Evolutionary conservation across 2,329 filamentous ascomycete genomes (phyloP).

Genomic region (Pezizomycotina sp.): DNA sequence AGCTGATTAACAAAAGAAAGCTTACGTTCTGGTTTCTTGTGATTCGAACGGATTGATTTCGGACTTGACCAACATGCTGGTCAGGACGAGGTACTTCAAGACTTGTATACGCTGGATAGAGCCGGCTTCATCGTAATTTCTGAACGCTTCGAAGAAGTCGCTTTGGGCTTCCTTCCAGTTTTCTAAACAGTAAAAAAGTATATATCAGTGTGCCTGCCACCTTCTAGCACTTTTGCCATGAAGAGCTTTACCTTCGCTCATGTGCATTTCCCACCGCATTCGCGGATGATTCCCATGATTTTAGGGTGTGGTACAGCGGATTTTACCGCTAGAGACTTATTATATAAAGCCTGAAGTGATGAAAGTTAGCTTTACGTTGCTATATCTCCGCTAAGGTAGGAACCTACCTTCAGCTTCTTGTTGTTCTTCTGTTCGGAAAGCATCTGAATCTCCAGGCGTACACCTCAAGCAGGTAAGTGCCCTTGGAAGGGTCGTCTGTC

Average conservation of each 20-base stretch:
- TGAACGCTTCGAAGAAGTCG: slow-evolving; percentile 97
- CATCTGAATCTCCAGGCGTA: slow-evolving; percentile 99
- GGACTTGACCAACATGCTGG: slow-evolving; percentile 96
- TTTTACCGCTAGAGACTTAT: slow-evolving; percentile 75
- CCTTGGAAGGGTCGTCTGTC: slow-evolving; percentile 79
- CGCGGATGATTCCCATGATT: slow-evolving; percentile 97
- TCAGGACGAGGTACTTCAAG: slow-evolving; percentile 86
- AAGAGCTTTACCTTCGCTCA: slow-evolving; percentile 52
- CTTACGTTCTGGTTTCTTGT: slow-evolving; percentile 76
- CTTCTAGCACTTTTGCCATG: neutral
- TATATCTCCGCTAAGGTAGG: slow-evolving; percentile 15
- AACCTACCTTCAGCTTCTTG: slow-evolving; percentile 66
- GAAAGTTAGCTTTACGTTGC: slow-evolving; percentile 11
- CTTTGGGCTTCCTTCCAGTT: slow-evolving; percentile 96
- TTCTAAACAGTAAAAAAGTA: slow-evolving; percentile 40
- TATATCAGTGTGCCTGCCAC: neutral
- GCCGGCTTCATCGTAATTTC: slow-evolving; percentile 95
- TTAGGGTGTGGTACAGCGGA: slow-evolving; percentile 97
- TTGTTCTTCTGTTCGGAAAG: slow-evolving; percentile 93
- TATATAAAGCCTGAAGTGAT: slow-evolving; percentile 50
- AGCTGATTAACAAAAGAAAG: too few species aligned
- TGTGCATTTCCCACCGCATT: slow-evolving; percentile 99
- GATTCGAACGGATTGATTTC: slow-evolving; percentile 98
- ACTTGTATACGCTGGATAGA: slow-evolving; percentile 93
- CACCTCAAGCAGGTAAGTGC: slow-evolving; percentile 87